phyloP scores from a whole-genome alignment of 371 early-diverging fungal genomes.

The Syncephalastrum monosporum region DNA sequence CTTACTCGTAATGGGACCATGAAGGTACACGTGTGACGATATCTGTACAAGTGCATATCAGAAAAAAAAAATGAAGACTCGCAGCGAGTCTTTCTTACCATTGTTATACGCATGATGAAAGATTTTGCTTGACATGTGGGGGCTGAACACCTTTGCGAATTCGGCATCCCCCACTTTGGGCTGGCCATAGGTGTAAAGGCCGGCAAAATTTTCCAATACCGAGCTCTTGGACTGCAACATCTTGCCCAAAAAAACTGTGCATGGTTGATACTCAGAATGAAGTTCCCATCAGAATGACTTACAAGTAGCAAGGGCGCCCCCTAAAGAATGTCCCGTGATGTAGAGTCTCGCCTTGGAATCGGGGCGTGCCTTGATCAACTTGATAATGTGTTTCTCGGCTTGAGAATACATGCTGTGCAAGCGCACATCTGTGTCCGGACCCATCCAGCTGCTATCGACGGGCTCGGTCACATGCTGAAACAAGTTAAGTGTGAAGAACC shows the following conservation, averaged over 20 bases:
- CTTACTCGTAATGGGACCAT: constrained; percentile 32
- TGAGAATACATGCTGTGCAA: constrained; percentile 32
- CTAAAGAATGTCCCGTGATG: constrained; percentile 41
- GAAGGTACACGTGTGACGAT: constrained; percentile 50
- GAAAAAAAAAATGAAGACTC: not conserved
- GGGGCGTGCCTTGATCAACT: constrained; percentile 12
- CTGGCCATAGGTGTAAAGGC: constrained; percentile 55
- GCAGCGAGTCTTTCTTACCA: constrained; percentile 19
- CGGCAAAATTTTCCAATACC: constrained; percentile 43
- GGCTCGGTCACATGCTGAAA: constrained; percentile 43
- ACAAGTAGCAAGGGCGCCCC: constrained; percentile 43
- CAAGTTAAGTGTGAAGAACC: constrained; percentile 25
- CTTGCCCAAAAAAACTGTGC: constrained; percentile 51
- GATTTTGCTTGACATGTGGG: constrained; percentile 49
- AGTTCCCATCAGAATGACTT: not conserved
- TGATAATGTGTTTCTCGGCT: constrained; percentile 32
- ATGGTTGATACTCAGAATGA: not conserved
- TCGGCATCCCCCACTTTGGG: constrained; percentile 53
- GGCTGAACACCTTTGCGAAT: constrained; percentile 45
- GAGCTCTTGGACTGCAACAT: constrained; percentile 53
- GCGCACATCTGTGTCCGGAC: constrained; percentile 22
- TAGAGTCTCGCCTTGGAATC: constrained; percentile 14
- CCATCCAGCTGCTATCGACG: constrained; percentile 45
- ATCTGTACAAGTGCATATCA: constrained; percentile 25
- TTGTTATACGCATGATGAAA: constrained; percentile 61